Percentiles rank a stretch among this genome's conserved stretches.
These are phyloP conservation scores for Suillus bovinus DNA, from an alignment of 768 basidiomycete species.

Conservation along the genomic window DNA sequence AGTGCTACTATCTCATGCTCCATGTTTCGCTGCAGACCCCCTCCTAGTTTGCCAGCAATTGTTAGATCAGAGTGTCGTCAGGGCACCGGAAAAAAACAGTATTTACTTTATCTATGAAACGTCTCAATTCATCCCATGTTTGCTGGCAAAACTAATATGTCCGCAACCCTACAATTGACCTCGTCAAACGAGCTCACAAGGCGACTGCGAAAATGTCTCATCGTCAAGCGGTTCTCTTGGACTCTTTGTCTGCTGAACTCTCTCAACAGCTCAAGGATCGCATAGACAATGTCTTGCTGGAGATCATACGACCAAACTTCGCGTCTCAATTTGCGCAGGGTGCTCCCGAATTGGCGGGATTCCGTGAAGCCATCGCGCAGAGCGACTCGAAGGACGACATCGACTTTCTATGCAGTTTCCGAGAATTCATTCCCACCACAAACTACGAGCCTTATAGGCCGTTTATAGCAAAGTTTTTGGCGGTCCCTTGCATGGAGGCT, in stretches of 20 bases:
- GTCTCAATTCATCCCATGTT: not conserved
- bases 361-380: too few relatives aligned
- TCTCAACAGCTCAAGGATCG: too few relatives aligned
- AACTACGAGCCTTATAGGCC: too few relatives aligned
- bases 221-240: not conserved
- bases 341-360: too few relatives aligned
- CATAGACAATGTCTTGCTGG: too few relatives aligned
- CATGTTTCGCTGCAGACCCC: not conserved
- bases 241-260: not conserved
- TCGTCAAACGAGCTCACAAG: not conserved
- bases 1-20: not conserved
- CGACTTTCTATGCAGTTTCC: too few relatives aligned
- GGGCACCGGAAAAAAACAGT: not conserved
- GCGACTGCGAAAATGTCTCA: not conserved
- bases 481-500: too few relatives aligned
- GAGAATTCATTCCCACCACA: too few relatives aligned
- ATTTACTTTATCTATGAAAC: not conserved
- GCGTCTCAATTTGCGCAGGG: too few relatives aligned
- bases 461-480: too few relatives aligned
- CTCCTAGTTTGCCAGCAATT: not conserved
- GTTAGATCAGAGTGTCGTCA: not conserved
- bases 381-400: too few relatives aligned
- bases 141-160: not conserved
- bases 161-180: not conserved
- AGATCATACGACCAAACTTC: too few relatives aligned